Percentiles rank a stretch among this genome's conserved stretches.
phyloP scores from a whole-genome alignment of 2,329 filamentous ascomycete species.

The Fusarium oxysporum region DNA sequence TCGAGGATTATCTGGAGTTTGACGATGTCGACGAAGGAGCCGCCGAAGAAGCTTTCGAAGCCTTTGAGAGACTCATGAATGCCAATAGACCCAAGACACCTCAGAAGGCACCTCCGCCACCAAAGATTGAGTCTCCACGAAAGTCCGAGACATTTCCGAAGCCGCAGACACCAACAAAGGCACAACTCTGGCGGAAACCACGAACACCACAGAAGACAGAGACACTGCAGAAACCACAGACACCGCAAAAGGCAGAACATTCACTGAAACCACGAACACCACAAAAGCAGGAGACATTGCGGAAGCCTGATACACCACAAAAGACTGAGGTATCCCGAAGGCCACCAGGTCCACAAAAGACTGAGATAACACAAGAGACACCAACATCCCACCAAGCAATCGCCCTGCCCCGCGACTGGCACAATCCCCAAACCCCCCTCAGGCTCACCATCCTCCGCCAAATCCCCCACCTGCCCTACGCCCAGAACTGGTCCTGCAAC shows the following conservation, averaged over 20 bases:
- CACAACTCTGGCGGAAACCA: background rate
- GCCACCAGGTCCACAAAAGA: background rate
- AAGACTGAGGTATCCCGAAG: no score
- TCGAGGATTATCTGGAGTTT: background rate
- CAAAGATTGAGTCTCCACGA: background rate
- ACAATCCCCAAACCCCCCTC: conserved; percentile 57
- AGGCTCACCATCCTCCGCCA: conserved; percentile 63
- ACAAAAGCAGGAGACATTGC: background rate
- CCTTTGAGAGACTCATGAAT: conserved; percentile 53
- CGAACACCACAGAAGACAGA: background rate
- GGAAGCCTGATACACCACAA: background rate
- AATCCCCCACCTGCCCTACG: conserved; percentile 65
- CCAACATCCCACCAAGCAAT: conserved; percentile 44
- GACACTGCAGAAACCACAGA: background rate
- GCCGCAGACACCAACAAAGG: background rate
- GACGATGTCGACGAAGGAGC: conserved; percentile 39
- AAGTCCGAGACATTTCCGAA: background rate
- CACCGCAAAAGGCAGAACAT: background rate
- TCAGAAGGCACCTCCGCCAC: background rate
- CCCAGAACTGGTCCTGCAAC: conserved; percentile 69
- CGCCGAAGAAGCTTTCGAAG: conserved; percentile 52
- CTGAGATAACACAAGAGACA: conserved; percentile 10
- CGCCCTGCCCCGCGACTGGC: conserved; percentile 56
- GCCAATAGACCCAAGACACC: conserved; percentile 11
- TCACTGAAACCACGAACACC: background rate